Percentiles rank a stretch among this genome's conserved stretches.
Conservation (phyloP, 78 protist genomes). For the Salpingoeca rosetta region DNA sequence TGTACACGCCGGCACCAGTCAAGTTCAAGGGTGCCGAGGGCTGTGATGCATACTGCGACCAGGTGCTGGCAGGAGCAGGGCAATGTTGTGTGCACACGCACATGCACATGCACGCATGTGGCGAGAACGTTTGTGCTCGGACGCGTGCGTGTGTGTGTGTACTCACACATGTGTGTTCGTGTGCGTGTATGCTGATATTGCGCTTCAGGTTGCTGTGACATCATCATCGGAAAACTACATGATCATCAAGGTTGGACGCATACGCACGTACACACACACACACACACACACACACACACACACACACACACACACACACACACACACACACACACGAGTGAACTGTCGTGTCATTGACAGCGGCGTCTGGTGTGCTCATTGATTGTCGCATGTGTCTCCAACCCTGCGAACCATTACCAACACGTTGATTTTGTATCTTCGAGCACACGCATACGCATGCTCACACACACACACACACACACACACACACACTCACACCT, state of each 20-base stretch:
- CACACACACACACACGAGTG: too few relatives aligned
- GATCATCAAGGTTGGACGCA: not conserved
- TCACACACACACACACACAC: too few relatives aligned
- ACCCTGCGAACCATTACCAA: not conserved
- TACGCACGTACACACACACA: not conserved
- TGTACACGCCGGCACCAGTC: not conserved
- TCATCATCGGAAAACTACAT: not conserved
- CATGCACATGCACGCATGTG: too few relatives aligned
- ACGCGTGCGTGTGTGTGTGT: conserved; percentile 1
- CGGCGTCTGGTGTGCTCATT: too few relatives aligned
- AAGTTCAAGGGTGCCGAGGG: not conserved
- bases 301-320: too few relatives aligned
- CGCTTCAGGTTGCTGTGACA: not conserved
- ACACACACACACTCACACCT: too few relatives aligned
- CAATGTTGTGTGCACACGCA: not conserved
- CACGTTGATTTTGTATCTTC: not conserved
- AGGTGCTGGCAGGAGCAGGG: not conserved
- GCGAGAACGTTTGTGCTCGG: not conserved
- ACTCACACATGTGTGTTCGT: not conserved
- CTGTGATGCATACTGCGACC: not conserved
- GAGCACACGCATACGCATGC: too few relatives aligned
- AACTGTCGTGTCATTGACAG: too few relatives aligned
- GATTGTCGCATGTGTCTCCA: not conserved
- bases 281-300: not conserved
- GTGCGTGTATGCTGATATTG: not conserved